phyloP scores from a whole-genome alignment of 805 yeast genomes.

The Wickerhamiella cacticola region DNA sequence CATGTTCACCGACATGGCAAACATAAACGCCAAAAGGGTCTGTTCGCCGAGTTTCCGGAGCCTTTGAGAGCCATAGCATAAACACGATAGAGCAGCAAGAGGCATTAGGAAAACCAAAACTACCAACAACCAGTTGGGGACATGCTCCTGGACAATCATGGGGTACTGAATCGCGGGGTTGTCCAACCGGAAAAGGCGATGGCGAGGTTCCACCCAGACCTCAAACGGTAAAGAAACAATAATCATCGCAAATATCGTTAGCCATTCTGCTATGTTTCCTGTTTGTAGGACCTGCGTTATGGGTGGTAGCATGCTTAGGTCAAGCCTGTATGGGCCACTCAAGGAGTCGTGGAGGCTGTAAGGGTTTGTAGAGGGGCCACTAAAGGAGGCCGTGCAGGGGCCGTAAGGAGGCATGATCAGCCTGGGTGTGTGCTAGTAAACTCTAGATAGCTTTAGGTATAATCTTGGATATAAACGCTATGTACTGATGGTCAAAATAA shows the following conservation, averaged over 20 bases:
- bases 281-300: neutral
- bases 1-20: slow-evolving; percentile 48
- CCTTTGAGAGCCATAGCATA: slow-evolving; percentile 13
- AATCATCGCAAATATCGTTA: slow-evolving; percentile 10
- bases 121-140: slow-evolving; percentile 43
- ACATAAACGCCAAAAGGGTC: slow-evolving; percentile 52
- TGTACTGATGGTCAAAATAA: too few species aligned
- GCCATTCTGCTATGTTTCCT: slow-evolving; percentile 6
- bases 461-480: too few species aligned
- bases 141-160: slow-evolving; percentile 60
- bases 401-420: too few species aligned
- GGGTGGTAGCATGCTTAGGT: neutral
- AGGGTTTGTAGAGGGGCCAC: too few species aligned
- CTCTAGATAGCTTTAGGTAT: too few species aligned
- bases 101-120: slow-evolving; percentile 27
- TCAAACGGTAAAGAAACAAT: slow-evolving; percentile 20
- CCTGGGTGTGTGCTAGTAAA: too few species aligned
- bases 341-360: too few species aligned
- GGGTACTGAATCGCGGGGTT: slow-evolving; percentile 77
- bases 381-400: too few species aligned
- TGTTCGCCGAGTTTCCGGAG: slow-evolving; percentile 34
- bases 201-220: slow-evolving; percentile 40
- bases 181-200: slow-evolving; percentile 63
- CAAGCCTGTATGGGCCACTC: neutral
- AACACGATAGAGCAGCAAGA: slow-evolving; percentile 19